Evolutionary conservation across 1,284 basidiomycete genomes (phyloP), one percentile per base, ranked within the genome.

Genomic region (Ceratobasidium sp.): DNA sequence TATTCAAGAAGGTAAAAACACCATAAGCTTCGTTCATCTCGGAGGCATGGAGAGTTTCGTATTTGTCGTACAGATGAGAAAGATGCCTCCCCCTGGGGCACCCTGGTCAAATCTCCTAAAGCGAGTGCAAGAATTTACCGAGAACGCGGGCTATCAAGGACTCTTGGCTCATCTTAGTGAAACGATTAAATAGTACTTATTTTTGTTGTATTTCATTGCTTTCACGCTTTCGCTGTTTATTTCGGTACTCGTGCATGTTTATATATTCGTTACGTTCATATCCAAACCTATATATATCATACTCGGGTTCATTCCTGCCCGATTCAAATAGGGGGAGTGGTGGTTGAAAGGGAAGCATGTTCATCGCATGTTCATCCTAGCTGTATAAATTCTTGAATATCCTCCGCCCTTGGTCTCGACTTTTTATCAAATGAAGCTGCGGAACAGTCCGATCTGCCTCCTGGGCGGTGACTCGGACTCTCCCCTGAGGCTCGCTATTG

Each of bases 401-500:
- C 2, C 23, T 30, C 18, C 48, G 36, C 48, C 9, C 30, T 34
- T 10, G n/a, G 1, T 53, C 5, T 18, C 18, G 18, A 28, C 3
- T 52, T 52, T 52, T 52, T 26, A 52, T 52, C 23, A 69, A 76
- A 93, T 92, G 78, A 92, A 85, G 71, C 84, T 84, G 43, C 91
- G 87, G 76, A 93, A 93, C 3, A 93, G 82, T 45, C 92, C 92
- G 30, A 89, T 85, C 75, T 89, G 85, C 75, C 91, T 85, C 69
- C 91, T 86, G 36, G 88, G 86, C 9, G 86, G 83, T 39, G 89
- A 87, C 76, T 91, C 87, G 57, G 88, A 85, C 78, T 94, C 92
- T 46, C 91, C 84, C 50, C 93, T 89, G 55, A 96, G 85, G 55
- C 91, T 92, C 14, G 92, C 92, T 43, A 97, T 82, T 75, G 92